A percentile compares a stretch with the other conserved stretches of the same genome.
Conservation (phyloP, 805 yeast genomes). For the Nakazawaea wyomingensis region DNA sequence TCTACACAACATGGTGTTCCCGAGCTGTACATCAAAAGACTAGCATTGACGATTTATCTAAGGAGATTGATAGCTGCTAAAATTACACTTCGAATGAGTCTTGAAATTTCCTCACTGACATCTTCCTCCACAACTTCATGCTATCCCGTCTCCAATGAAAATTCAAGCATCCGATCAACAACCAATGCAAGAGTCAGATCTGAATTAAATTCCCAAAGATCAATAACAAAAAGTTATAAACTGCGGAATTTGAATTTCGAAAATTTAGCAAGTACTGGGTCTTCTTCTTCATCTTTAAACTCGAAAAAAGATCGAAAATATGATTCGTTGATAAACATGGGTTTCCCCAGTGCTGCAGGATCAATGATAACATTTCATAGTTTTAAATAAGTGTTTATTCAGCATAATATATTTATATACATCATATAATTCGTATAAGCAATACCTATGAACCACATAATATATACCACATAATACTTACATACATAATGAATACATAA, state of each 20-base stretch:
- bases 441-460: too few relatives aligned
- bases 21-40: slow-evolving; percentile 16
- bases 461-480: background rate
- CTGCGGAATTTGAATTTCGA: background rate
- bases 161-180: too few relatives aligned
- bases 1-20: slow-evolving; percentile 18
- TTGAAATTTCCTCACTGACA: slow-evolving; percentile 14
- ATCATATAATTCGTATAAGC: too few relatives aligned
- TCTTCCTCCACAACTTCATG: background rate
- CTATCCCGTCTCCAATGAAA: too few relatives aligned
- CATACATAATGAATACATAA: too few relatives aligned
- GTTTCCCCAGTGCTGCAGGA: slow-evolving; percentile 5
- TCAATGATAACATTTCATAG: slow-evolving; percentile 7
- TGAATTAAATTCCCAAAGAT: too few relatives aligned
- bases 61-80: slow-evolving; percentile 27
- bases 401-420: too few relatives aligned
- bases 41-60: slow-evolving; percentile 26
- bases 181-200: too few relatives aligned
- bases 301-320: background rate
- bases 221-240: background rate
- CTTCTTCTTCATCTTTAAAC: background rate
- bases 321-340: slow-evolving; percentile 1
- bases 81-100: slow-evolving; percentile 21
- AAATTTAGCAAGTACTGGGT: background rate
- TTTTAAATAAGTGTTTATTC: slow-evolving; percentile 1